Evolutionary conservation across 148 eudicot genomes (phyloP).

Genomic region (Polygonum maritimum): DNA sequence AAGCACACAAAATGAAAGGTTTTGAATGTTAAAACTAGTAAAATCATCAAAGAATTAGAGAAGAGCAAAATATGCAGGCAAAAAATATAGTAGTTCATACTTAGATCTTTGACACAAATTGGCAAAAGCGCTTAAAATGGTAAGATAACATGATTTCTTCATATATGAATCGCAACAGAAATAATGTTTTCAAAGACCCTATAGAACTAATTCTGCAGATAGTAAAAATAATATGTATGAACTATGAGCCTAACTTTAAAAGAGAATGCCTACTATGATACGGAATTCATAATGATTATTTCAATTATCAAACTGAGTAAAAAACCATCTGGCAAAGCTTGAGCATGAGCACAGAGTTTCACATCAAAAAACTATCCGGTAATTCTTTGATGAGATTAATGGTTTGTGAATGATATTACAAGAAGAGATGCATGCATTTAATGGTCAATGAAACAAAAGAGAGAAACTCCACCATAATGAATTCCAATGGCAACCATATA

Average conservation of each 20-base stretch:
- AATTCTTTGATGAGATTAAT: neutral
- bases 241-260: neutral
- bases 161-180: neutral
- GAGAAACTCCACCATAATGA: slow-evolving; percentile 2
- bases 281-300: neutral
- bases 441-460: slow-evolving; percentile 3
- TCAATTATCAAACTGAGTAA: neutral
- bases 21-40: neutral
- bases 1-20: neutral
- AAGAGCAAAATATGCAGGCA: neutral
- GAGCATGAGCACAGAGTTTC: neutral
- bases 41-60: neutral
- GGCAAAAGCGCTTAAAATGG: neutral
- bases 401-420: slow-evolving; percentile 9
- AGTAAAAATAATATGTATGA: neutral
- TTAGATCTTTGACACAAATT: neutral
- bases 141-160: neutral
- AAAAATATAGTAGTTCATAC: neutral
- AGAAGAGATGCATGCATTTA: slow-evolving; percentile 1
- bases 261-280: neutral
- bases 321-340: neutral
- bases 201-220: neutral
- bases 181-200: neutral
- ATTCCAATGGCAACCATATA: neutral
- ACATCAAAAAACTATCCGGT: neutral